Evolutionary conservation across 805 yeast genomes (phyloP).

Genomic region (Ascoidea asiatica): DNA sequence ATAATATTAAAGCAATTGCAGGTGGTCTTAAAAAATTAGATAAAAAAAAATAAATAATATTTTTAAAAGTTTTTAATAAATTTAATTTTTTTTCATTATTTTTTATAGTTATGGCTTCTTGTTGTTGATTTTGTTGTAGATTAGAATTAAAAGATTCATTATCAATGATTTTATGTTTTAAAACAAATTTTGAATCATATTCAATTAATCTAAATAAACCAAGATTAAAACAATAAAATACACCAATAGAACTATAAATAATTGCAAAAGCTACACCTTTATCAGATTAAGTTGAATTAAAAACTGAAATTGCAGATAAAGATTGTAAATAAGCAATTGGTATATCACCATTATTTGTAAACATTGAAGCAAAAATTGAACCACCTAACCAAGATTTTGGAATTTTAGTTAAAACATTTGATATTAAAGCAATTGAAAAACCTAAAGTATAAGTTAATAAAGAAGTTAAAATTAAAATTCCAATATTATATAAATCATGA

Average conservation of each 20-base stretch:
- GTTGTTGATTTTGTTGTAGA: too few species aligned
- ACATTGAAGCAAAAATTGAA: slow-evolving; percentile 51
- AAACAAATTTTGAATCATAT: slow-evolving; percentile 40
- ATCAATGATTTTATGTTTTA: slow-evolving; percentile 7
- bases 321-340: slow-evolving; percentile 79
- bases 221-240: slow-evolving; percentile 55
- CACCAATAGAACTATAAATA: slow-evolving; percentile 57
- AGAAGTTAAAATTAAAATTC: slow-evolving; percentile 42
- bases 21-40: slow-evolving; percentile 59
- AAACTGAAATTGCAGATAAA: slow-evolving; percentile 46
- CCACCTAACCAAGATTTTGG: slow-evolving; percentile 76
- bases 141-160: background rate
- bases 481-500: slow-evolving; percentile 56
- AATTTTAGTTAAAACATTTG: slow-evolving; percentile 35
- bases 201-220: slow-evolving; percentile 64
- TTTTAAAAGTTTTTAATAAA: slow-evolving; percentile 18
- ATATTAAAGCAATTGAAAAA: slow-evolving; percentile 30
- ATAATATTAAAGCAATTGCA: slow-evolving; percentile 51
- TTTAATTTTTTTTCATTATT: slow-evolving; percentile 10
- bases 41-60: slow-evolving; percentile 15
- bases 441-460: slow-evolving; percentile 22
- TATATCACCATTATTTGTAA: slow-evolving; percentile 70
- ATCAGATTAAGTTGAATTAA: slow-evolving; percentile 45
- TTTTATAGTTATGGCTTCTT: slow-evolving; percentile 4
- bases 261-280: slow-evolving; percentile 78